phyloP scores from a whole-genome alignment of 2,329 filamentous ascomycete genomes.

The Colletotrichum tropicicola region DNA sequence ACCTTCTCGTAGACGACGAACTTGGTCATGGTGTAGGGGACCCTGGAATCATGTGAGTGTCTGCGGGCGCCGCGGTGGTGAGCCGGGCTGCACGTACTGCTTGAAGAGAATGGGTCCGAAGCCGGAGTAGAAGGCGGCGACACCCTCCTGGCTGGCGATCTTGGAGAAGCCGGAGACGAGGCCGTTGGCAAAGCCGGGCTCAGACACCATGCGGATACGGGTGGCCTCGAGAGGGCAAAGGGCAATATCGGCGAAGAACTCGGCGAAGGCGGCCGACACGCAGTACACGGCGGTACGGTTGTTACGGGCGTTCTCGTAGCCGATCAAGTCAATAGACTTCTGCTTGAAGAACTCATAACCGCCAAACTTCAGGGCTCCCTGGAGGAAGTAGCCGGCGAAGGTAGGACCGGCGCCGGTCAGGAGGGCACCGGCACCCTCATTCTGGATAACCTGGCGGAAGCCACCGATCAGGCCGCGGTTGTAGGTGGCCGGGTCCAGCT shows the following conservation, averaged over 20 bases:
- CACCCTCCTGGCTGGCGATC: slow-evolving; percentile 83
- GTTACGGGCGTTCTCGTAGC: slow-evolving; percentile 78
- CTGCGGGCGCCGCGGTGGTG: no score
- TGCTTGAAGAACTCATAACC: slow-evolving; percentile 97
- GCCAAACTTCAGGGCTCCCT: slow-evolving; percentile 92
- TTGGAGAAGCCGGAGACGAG: slow-evolving; percentile 82
- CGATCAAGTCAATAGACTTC: slow-evolving; percentile 82
- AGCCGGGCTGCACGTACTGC: slow-evolving; percentile 62
- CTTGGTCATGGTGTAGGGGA: slow-evolving; percentile 94
- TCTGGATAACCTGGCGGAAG: slow-evolving; percentile 85
- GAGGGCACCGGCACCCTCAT: slow-evolving; percentile 86
- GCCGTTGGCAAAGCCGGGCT: slow-evolving; percentile 85
- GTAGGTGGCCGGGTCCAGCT: slow-evolving; percentile 89
- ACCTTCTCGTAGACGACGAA: slow-evolving; percentile 95
- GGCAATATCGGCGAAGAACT: slow-evolving; percentile 79
- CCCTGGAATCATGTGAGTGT: slow-evolving; percentile 54
- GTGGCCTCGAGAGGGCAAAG: slow-evolving; percentile 93
- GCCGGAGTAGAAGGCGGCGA: slow-evolving; percentile 89
- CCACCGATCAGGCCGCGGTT: slow-evolving; percentile 87
- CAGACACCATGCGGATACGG: slow-evolving; percentile 90
- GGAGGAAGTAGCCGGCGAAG: slow-evolving; percentile 90
- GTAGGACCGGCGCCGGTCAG: slow-evolving; percentile 87
- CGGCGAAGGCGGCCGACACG: slow-evolving; percentile 70
- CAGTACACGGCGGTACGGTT: slow-evolving; percentile 86
- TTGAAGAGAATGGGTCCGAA: slow-evolving; percentile 89